A percentile compares a stretch with the other conserved stretches of the same genome.
Evolutionary conservation across 1,284 basidiomycete species (phyloP).

Genomic region (Ustilago crameri): DNA sequence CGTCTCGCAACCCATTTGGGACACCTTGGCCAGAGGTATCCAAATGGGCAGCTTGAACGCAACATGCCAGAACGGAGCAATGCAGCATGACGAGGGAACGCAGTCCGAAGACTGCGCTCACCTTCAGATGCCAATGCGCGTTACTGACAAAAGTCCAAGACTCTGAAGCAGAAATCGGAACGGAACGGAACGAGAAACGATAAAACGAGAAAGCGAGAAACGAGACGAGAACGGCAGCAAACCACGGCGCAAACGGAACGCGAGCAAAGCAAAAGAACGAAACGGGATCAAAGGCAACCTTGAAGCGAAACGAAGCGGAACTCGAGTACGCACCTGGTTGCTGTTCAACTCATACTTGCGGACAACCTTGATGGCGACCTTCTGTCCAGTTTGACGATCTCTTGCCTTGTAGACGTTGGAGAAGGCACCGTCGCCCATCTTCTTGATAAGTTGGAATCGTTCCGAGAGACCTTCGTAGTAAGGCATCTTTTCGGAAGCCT

Average conservation of each 20-base stretch:
- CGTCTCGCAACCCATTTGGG: constrained; percentile 67
- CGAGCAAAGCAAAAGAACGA: constrained; percentile 37
- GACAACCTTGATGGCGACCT: constrained; percentile 96
- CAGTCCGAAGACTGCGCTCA: not conserved
- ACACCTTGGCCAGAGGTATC: constrained; percentile 50
- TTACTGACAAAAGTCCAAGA: constrained; percentile 8
- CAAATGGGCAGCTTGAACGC: constrained; percentile 25
- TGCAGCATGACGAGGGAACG: not conserved
- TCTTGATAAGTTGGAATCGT: constrained; percentile 59
- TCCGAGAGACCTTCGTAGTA: constrained; percentile 60
- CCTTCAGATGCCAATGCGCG: not conserved
- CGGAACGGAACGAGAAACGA: constrained; percentile 30
- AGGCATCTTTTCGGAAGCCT: constrained; percentile 61
- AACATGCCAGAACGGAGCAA: constrained; percentile 6
- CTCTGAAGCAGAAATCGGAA: constrained; percentile 44
- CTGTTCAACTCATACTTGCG: constrained; percentile 95
- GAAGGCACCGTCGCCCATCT: constrained; percentile 80
- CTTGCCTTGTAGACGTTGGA: constrained; percentile 97
- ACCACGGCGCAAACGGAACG: constrained; percentile 21
- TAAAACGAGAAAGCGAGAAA: too few species aligned
- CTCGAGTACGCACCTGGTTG: constrained; percentile 79
- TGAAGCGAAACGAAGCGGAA: constrained; percentile 63
- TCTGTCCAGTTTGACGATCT: constrained; percentile 79
- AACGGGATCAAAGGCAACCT: constrained; percentile 38
- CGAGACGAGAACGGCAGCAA: constrained; percentile 13